phyloP scores from a whole-genome alignment of 495 filamentous ascomycete genomes.

The Neurospora cerealis region DNA sequence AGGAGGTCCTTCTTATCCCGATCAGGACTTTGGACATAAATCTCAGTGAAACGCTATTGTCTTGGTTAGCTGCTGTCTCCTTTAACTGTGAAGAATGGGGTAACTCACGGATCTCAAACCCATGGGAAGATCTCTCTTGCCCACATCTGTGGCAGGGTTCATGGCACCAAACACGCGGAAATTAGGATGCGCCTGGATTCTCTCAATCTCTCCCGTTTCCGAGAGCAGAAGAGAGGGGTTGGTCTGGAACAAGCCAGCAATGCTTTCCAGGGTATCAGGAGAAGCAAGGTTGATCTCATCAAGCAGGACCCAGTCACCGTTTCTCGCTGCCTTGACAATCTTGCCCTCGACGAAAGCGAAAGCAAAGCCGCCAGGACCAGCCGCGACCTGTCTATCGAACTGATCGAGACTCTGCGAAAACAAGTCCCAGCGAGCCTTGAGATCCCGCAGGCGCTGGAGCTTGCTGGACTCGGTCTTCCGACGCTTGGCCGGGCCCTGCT shows the following conservation, averaged over 20 bases:
- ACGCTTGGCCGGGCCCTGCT: constrained; percentile 52
- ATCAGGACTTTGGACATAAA: constrained; percentile 87
- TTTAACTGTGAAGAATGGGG: fast-evolving
- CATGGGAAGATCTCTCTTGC: constrained; percentile 83
- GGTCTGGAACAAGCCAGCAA: constrained; percentile 72
- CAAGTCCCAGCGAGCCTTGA: constrained; percentile 68
- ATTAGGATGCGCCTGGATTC: constrained; percentile 79
- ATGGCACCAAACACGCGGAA: constrained; percentile 97
- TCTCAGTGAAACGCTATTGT: constrained; percentile 81
- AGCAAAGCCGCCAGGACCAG: constrained; percentile 72
- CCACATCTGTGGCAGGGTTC: constrained; percentile 97
- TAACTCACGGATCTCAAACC: constrained; percentile 31
- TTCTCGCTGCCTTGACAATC: constrained; percentile 81
- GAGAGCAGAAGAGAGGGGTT: constrained; percentile 78
- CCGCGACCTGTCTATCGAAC: constrained; percentile 71
- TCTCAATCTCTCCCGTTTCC: constrained; percentile 83
- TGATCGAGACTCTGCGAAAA: constrained; percentile 69
- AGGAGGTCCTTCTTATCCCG: constrained; percentile 71
- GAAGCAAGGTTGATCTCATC: constrained; percentile 97
- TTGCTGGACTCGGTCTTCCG: constrained; percentile 64
- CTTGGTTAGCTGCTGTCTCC: constrained; percentile 22
- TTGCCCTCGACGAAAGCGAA: constrained; percentile 95
- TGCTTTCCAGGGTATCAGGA: constrained; percentile 86
- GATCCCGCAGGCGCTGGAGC: constrained; percentile 41
- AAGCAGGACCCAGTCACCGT: constrained; percentile 87